Percentiles rank a stretch among this genome's conserved stretches.
These are phyloP conservation scores for Neonectria coccinea DNA, from an alignment of 2,329 filamentous ascomycete genomes.

Conservation along the genomic window DNA sequence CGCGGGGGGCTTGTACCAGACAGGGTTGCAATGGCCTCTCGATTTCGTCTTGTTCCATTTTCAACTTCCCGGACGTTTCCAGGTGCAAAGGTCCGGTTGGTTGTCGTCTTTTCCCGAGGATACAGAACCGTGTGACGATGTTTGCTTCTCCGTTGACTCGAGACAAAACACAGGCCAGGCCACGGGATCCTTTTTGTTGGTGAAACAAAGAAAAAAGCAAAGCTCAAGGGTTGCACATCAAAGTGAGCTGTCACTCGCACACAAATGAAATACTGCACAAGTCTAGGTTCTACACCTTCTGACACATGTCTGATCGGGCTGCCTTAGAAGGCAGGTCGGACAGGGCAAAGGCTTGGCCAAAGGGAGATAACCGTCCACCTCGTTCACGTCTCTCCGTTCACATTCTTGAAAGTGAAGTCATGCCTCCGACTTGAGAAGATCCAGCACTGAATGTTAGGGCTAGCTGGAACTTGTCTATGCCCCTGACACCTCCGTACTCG, in stretches of 20 bases:
- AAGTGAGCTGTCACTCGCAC: background rate
- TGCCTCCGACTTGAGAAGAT: background rate
- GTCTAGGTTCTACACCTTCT: background rate
- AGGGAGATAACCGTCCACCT: background rate
- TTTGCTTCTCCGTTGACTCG: too few relatives aligned
- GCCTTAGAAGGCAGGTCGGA: background rate
- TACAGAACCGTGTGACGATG: too few relatives aligned
- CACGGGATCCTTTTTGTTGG: too few relatives aligned
- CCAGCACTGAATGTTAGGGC: background rate
- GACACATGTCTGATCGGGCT: background rate
- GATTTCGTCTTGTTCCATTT: background rate
- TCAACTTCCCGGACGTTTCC: background rate
- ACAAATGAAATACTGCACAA: background rate
- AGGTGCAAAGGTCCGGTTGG: background rate
- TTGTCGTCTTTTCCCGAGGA: background rate
- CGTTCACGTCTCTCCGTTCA: background rate
- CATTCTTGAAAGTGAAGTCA: background rate
- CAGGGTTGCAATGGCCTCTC: background rate
- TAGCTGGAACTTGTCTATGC: background rate
- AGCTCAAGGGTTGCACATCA: too few relatives aligned
- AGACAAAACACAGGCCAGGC: too few relatives aligned
- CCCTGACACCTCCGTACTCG: too few relatives aligned
- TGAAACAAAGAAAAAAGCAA: too few relatives aligned
- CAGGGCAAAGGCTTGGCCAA: background rate
- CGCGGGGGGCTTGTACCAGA: background rate